These are phyloP conservation scores for Thelonectria rubi DNA, from an alignment of 2,329 filamentous ascomycete species.

Conservation along the genomic window DNA sequence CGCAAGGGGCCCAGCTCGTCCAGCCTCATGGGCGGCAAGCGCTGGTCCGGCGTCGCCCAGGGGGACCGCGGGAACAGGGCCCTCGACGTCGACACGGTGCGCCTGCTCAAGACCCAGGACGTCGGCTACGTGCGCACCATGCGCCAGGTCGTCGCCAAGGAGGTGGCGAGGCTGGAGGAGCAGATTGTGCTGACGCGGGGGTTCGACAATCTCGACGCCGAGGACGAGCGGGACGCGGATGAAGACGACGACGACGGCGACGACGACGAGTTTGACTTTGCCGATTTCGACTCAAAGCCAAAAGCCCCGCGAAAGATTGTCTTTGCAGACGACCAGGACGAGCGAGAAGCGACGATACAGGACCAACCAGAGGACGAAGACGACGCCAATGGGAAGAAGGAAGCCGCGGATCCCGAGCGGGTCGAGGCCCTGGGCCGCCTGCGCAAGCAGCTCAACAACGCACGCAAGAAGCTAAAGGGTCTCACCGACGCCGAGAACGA, in stretches of 20 bases:
- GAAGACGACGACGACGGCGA: slow-evolving; percentile 45
- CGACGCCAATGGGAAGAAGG: slow-evolving; percentile 36
- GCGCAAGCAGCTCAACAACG: slow-evolving; percentile 57
- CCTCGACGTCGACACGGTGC: slow-evolving; percentile 65
- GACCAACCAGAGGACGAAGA: slow-evolving; percentile 46
- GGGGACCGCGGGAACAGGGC: slow-evolving; percentile 66
- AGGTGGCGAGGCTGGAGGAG: slow-evolving; percentile 65
- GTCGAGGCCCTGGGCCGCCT: slow-evolving; percentile 57
- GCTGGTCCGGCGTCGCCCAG: slow-evolving; percentile 64
- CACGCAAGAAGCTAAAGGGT: slow-evolving; percentile 63
- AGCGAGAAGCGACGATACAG: slow-evolving; percentile 46
- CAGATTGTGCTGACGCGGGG: slow-evolving; percentile 57
- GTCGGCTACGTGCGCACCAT: slow-evolving; percentile 71
- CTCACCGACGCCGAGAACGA: slow-evolving; percentile 65
- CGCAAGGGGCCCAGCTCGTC: slow-evolving; percentile 64
- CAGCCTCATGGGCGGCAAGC: slow-evolving; percentile 56
- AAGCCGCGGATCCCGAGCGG: slow-evolving; percentile 50
- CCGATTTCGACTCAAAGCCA: slow-evolving; percentile 40
- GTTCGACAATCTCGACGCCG: slow-evolving; percentile 49
- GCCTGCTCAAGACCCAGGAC: slow-evolving; percentile 75
- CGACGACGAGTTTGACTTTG: slow-evolving; percentile 47
- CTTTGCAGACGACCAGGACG: slow-evolving; percentile 56
- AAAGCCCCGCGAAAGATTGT: slow-evolving; percentile 59
- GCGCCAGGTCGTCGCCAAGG: slow-evolving; percentile 67
- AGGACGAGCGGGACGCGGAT: slow-evolving; percentile 35